A percentile compares a stretch with the other conserved stretches of the same genome.
phyloP scores from a whole-genome alignment of 208 protist species.

The Crithidia bombi region DNA sequence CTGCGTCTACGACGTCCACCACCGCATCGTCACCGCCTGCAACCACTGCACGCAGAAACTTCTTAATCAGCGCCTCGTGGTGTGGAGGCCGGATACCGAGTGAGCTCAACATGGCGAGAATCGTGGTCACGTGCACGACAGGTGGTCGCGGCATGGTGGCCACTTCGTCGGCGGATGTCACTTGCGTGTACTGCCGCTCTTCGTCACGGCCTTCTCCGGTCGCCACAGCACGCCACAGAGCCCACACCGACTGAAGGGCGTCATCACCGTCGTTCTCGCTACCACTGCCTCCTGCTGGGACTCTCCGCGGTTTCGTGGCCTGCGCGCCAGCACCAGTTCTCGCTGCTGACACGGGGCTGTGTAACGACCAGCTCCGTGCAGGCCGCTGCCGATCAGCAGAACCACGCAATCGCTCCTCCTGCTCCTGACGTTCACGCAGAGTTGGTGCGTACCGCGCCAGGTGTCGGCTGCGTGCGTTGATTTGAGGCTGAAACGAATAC shows the following conservation, averaged over 20 bases:
- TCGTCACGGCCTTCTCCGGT: slow-evolving; percentile 14
- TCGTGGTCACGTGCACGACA: slow-evolving; percentile 25
- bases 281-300: neutral
- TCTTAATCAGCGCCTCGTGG: slow-evolving; percentile 39
- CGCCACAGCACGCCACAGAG: slow-evolving; percentile 27
- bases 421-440: slow-evolving; percentile 33
- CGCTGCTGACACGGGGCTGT: neutral
- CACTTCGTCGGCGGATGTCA: neutral
- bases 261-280: neutral
- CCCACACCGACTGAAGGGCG: slow-evolving; percentile 17
- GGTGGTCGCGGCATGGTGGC: slow-evolving; percentile 20
- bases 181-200: neutral
- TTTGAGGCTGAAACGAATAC: slow-evolving; percentile 30
- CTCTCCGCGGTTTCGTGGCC: neutral
- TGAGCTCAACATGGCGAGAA: slow-evolving; percentile 30
- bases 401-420: slow-evolving; percentile 16
- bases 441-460: slow-evolving; percentile 33
- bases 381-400: neutral
- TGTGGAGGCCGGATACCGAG: slow-evolving; percentile 23
- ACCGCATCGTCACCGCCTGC: slow-evolving; percentile 4
- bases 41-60: slow-evolving; percentile 48
- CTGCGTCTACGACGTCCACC: slow-evolving; percentile 32
- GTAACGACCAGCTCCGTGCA: neutral
- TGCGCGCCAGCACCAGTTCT: neutral
- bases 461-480: slow-evolving; percentile 33